Percentiles rank a stretch among this genome's conserved stretches.
phyloP scores from a whole-genome alignment of 1,284 basidiomycete genomes.

The Chalciporus sp. region DNA sequence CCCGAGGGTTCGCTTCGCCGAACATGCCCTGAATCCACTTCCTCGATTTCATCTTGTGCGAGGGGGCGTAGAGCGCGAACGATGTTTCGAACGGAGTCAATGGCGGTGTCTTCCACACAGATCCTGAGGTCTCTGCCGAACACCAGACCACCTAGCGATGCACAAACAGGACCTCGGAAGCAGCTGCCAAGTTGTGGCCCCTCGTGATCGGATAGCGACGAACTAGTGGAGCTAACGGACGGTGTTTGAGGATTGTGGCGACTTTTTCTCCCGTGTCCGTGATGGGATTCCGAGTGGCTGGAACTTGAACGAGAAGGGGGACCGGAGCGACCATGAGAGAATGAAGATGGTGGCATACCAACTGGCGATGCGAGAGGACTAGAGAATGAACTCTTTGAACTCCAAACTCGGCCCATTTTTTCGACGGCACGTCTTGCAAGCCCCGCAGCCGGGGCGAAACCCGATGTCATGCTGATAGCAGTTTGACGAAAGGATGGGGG shows the following conservation, averaged over 20 bases:
- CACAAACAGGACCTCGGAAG: slow-evolving; percentile 54
- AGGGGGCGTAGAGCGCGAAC: slow-evolving; percentile 23
- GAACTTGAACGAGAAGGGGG: slow-evolving; percentile 41
- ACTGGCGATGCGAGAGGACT: slow-evolving; percentile 43
- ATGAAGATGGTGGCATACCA: slow-evolving; percentile 35
- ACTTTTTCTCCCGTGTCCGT: slow-evolving; percentile 33
- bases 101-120: slow-evolving; percentile 66
- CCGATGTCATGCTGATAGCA: slow-evolving; percentile 68
- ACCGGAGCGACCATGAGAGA: slow-evolving; percentile 29
- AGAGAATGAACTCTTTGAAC: slow-evolving; percentile 49
- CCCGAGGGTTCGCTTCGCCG: slow-evolving; percentile 29
- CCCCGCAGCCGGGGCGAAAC: slow-evolving; percentile 67
- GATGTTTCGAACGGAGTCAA: slow-evolving; percentile 32
- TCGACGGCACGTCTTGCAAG: slow-evolving; percentile 77
- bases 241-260: slow-evolving; percentile 60
- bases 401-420: slow-evolving; percentile 68
- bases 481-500: slow-evolving; percentile 54
- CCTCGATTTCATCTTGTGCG: slow-evolving; percentile 23
- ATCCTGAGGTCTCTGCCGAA: slow-evolving; percentile 62
- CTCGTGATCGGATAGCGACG: slow-evolving; percentile 58
- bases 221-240: slow-evolving; percentile 53
- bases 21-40: slow-evolving; percentile 12
- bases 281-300: slow-evolving; percentile 31
- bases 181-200: slow-evolving; percentile 58
- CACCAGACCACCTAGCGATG: slow-evolving; percentile 52